A percentile compares a stretch with the other conserved stretches of the same genome.
These are phyloP conservation scores for Oxytropis ochrocephala DNA, from an alignment of 306 rosid species.

Conservation along the genomic window DNA sequence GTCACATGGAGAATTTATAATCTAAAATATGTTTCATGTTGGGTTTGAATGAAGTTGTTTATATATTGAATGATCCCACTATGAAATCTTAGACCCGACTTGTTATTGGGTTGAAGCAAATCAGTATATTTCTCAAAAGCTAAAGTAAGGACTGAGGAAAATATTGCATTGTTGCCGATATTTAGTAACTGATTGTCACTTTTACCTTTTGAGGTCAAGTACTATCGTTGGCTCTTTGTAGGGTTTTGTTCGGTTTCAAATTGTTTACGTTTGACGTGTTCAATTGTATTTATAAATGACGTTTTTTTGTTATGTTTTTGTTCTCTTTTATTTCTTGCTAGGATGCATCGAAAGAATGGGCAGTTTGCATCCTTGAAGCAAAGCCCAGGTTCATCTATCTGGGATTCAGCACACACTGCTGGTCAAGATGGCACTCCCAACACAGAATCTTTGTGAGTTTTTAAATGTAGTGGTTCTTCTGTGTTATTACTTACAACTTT, in stretches of 20 bases:
- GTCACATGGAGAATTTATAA: neutral
- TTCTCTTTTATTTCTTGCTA: constrained; percentile 27
- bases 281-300: neutral
- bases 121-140: neutral
- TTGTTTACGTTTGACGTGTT: constrained; percentile 5
- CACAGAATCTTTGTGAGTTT: constrained; percentile 78
- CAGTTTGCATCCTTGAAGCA: constrained; percentile 80
- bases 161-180: constrained; percentile 1
- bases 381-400: constrained; percentile 56
- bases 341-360: constrained; percentile 94
- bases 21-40: neutral
- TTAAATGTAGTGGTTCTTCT: constrained; percentile 9
- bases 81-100: constrained; percentile 2
- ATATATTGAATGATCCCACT: neutral
- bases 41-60: constrained; percentile 4
- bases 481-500: too few relatives aligned
- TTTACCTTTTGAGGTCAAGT: neutral
- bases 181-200: neutral
- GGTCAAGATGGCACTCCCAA: constrained; percentile 56
- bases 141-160: neutral
- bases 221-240: neutral
- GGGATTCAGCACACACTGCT: constrained; percentile 46
- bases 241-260: neutral
- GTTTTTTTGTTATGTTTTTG: neutral
- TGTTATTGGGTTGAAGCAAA: constrained; percentile 7